Conservation (phyloP, 225 moss, liverwort and hornwort genomes). For the Thuidium tamariscinum region DNA sequence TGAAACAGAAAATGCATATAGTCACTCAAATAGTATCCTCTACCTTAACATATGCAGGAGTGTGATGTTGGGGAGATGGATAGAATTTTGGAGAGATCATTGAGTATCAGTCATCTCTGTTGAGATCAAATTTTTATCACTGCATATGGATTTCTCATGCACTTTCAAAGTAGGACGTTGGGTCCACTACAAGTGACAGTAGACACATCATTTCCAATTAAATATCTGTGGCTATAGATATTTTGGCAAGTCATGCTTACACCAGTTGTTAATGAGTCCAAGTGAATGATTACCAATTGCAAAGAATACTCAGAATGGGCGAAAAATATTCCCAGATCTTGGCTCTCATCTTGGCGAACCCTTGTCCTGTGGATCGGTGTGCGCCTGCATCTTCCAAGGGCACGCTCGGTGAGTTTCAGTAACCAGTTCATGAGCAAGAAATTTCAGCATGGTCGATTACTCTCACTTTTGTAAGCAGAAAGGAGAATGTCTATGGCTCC, state of each 20-base stretch:
- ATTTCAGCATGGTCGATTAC: background rate
- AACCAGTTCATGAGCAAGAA: background rate
- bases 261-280: background rate
- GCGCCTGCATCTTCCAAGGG: conserved; percentile 86
- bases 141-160: background rate
- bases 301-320: background rate
- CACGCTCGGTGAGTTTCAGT: conserved; percentile 71
- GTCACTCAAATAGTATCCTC: background rate
- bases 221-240: background rate
- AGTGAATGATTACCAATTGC: background rate
- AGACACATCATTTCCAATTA: background rate
- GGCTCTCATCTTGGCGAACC: conserved; percentile 95
- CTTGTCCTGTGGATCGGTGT: conserved; percentile 74
- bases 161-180: background rate
- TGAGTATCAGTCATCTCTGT: background rate
- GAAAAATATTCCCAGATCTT: conserved; percentile 45
- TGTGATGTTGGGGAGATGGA: background rate
- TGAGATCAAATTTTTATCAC: background rate
- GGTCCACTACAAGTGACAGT: background rate
- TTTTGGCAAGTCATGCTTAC: background rate
- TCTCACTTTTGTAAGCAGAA: background rate
- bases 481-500: background rate
- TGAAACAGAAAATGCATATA: background rate
- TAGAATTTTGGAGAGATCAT: background rate
- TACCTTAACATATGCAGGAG: background rate